A percentile compares a stretch with the other conserved stretches of the same genome.
phyloP scores from a whole-genome alignment of 805 yeast species.

The Wickerhamiella musiphila region DNA sequence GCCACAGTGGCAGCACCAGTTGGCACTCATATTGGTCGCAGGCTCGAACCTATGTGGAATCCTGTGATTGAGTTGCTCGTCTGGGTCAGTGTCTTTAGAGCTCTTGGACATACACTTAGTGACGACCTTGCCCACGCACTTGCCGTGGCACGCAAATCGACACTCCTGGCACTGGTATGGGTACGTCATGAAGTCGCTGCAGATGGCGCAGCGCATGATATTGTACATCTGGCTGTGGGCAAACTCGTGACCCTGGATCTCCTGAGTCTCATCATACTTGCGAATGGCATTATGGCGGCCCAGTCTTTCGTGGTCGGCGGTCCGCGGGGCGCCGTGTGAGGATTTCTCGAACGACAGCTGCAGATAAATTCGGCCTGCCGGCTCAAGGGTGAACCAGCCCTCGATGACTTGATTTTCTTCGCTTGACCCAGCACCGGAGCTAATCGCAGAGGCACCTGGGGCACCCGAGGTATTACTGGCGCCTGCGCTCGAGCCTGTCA shows the following conservation, averaged over 20 bases:
- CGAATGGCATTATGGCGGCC: slow-evolving; percentile 98
- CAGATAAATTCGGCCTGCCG: slow-evolving; percentile 76
- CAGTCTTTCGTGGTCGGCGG: slow-evolving; percentile 32
- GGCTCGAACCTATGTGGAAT: slow-evolving; percentile 95
- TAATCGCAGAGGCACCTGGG: neutral
- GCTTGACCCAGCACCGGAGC: neutral
- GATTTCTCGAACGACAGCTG: slow-evolving; percentile 68
- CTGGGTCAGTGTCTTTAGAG: slow-evolving; percentile 31
- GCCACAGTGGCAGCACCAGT: slow-evolving; percentile 99
- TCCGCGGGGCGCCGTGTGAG: slow-evolving; percentile 25
- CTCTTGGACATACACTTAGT: slow-evolving; percentile 49
- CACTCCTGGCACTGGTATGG: slow-evolving; percentile 75
- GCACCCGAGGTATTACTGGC: neutral
- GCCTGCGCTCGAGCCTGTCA: neutral
- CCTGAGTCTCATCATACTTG: slow-evolving; percentile 67
- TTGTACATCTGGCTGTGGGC: slow-evolving; percentile 79
- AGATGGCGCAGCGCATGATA: slow-evolving; percentile 92
- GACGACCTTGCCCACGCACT: slow-evolving; percentile 62
- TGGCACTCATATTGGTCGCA: slow-evolving; percentile 82
- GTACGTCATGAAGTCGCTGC: slow-evolving; percentile 81
- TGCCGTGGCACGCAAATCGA: slow-evolving; percentile 57
- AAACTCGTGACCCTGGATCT: slow-evolving; percentile 94
- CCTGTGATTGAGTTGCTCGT: slow-evolving; percentile 79
- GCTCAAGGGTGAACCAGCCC: slow-evolving; percentile 84
- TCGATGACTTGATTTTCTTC: slow-evolving; percentile 25